Evolutionary conservation across 139 green algal species (phyloP).

Genomic region (Closterium sp.): DNA sequence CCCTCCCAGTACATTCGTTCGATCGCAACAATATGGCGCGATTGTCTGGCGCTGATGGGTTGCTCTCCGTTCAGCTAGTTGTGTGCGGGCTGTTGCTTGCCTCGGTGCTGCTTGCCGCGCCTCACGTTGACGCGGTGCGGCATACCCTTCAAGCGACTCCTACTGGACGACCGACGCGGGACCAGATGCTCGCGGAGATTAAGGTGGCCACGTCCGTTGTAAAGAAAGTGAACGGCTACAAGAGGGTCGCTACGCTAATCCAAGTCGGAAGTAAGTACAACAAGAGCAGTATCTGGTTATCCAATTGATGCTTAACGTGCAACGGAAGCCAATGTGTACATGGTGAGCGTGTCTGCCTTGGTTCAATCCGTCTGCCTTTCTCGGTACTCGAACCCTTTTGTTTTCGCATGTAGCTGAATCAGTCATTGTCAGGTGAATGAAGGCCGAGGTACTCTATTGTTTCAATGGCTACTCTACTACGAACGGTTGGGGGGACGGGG

Average conservation of each 20-base stretch:
- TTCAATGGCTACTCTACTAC: too few relatives aligned
- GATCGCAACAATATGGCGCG: background rate
- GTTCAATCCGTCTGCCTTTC: too few relatives aligned
- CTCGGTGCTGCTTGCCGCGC: background rate
- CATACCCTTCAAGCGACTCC: background rate
- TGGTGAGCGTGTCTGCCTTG: too few relatives aligned
- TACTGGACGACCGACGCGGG: background rate
- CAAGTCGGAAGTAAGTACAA: background rate
- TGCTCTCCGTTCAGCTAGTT: background rate
- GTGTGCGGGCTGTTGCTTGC: background rate
- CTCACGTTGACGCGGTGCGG: background rate
- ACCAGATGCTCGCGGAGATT: background rate
- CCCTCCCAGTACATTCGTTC: too few relatives aligned
- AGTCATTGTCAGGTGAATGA: too few relatives aligned
- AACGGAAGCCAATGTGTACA: too few relatives aligned
- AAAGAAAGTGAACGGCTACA: background rate
- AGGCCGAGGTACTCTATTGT: too few relatives aligned
- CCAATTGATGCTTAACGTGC: too few relatives aligned
- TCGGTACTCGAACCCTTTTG: too few relatives aligned
- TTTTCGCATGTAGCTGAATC: too few relatives aligned
- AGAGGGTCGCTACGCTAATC: background rate
- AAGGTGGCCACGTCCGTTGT: background rate
- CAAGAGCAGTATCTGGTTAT: background rate
- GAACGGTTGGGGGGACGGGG: too few relatives aligned
- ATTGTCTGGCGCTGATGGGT: background rate